Conservation (phyloP, 2,329 filamentous ascomycete species). For the Hymenoscyphus scutula region DNA sequence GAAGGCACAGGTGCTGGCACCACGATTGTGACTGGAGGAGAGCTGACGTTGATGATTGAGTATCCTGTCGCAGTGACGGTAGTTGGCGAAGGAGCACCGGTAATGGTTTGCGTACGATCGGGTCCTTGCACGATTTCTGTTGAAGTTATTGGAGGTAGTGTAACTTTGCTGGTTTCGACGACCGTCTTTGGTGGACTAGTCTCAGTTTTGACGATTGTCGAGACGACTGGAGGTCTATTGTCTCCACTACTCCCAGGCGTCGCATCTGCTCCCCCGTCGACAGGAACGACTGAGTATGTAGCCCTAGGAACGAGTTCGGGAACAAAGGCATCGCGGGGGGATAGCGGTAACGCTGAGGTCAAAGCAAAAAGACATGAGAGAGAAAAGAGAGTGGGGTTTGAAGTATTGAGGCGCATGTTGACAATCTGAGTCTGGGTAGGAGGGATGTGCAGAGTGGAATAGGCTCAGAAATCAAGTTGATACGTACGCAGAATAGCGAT, state of each 20-base stretch:
- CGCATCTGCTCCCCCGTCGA: slow-evolving; percentile 35
- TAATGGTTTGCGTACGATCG: slow-evolving; percentile 28
- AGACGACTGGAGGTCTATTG: slow-evolving; percentile 10
- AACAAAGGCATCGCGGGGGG: slow-evolving; percentile 15
- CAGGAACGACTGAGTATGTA: slow-evolving; percentile 37
- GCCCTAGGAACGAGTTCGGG: slow-evolving; percentile 26
- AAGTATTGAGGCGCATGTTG: slow-evolving; percentile 31
- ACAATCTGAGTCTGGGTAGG: background rate
- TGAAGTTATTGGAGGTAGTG: slow-evolving; percentile 25
- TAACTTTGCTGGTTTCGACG: slow-evolving; percentile 28
- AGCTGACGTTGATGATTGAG: slow-evolving; percentile 33
- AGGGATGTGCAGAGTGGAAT: background rate
- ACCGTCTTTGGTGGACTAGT: slow-evolving; percentile 27
- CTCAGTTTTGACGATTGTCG: slow-evolving; percentile 29
- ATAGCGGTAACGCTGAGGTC: slow-evolving; percentile 28
- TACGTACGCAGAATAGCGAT: slow-evolving; percentile 14
- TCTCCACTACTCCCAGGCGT: slow-evolving; percentile 12
- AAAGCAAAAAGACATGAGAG: slow-evolving; percentile 30
- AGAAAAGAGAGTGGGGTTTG: slow-evolving; percentile 26
- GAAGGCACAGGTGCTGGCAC: slow-evolving; percentile 14
- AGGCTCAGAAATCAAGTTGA: background rate
- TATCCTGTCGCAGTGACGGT: slow-evolving; percentile 29
- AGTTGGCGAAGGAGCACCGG: slow-evolving; percentile 26
- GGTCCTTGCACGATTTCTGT: slow-evolving; percentile 27
- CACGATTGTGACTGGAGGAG: slow-evolving; percentile 26